Percentiles rank a stretch among this genome's conserved stretches.
These are phyloP conservation scores for Pleoardoris graminearum DNA, from an alignment of 2,329 filamentous ascomycete species.

Conservation along the genomic window DNA sequence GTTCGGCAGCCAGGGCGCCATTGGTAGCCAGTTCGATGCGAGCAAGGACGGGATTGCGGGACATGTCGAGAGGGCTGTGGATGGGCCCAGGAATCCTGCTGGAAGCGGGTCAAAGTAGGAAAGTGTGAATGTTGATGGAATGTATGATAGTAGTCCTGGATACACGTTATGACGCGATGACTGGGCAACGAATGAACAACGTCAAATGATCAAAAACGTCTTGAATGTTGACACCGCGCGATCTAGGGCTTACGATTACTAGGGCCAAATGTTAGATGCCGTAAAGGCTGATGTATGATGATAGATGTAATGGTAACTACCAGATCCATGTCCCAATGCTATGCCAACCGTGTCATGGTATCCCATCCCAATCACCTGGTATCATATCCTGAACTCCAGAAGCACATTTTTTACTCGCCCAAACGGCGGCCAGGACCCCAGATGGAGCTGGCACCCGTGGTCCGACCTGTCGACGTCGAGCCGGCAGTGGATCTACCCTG, in stretches of 20 bases:
- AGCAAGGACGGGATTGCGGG: slow-evolving; percentile 58
- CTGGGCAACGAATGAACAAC: background rate
- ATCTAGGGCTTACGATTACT: too few species aligned
- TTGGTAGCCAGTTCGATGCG: slow-evolving; percentile 61
- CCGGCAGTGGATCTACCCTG: slow-evolving; percentile 33
- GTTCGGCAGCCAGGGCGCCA: slow-evolving; percentile 53
- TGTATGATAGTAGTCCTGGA: background rate
- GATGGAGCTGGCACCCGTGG: slow-evolving; percentile 33
- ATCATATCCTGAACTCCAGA: background rate
- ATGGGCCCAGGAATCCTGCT: slow-evolving; percentile 46
- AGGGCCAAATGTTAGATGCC: too few species aligned
- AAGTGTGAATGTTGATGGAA: background rate
- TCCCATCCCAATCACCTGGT: background rate
- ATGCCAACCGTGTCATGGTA: background rate
- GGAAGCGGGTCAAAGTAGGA: slow-evolving; percentile 28
- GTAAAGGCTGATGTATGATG: too few species aligned
- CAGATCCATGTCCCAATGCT: background rate
- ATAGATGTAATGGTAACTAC: too few species aligned
- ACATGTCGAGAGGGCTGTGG: slow-evolving; percentile 54
- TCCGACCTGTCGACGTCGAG: slow-evolving; percentile 26
- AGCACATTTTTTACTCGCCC: slow-evolving; percentile 22
- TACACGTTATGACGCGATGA: background rate
- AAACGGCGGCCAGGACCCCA: slow-evolving; percentile 40
- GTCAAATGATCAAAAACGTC: too few species aligned
- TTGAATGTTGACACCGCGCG: too few species aligned